These are phyloP conservation scores for Fusarium lateritium DNA, from an alignment of 2,329 filamentous ascomycete species.

Conservation along the genomic window DNA sequence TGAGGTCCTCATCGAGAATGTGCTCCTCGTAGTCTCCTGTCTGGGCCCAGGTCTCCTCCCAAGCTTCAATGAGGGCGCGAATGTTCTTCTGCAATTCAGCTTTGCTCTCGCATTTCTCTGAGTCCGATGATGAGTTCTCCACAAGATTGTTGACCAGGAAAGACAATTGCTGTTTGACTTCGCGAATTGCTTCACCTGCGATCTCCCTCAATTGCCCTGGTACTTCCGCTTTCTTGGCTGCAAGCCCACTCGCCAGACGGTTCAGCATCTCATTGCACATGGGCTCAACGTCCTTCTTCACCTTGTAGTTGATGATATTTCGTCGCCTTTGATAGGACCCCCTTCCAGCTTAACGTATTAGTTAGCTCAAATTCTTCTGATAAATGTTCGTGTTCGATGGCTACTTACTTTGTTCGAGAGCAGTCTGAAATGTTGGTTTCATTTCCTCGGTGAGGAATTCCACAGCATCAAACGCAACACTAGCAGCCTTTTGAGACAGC, in stretches of 20 bases:
- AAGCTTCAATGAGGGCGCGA: background rate
- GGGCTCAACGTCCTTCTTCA: background rate
- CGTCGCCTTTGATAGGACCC: background rate
- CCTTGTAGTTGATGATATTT: background rate
- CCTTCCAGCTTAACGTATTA: background rate
- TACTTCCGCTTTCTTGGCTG: background rate
- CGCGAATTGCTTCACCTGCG: background rate
- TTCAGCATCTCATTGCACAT: background rate
- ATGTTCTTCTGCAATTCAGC: background rate
- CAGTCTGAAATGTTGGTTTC: background rate
- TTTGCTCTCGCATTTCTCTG: background rate
- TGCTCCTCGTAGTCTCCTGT: background rate
- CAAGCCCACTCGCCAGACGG: background rate
- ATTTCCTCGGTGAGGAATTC: background rate
- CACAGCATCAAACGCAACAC: background rate
- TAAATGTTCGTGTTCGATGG: background rate
- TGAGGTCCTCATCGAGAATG: background rate
- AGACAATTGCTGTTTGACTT: background rate
- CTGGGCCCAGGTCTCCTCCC: constrained; percentile 4
- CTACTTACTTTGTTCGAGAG: constrained; percentile 1
- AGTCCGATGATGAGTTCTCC: background rate
- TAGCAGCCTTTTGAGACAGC: background rate
- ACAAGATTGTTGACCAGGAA: constrained; percentile 16
- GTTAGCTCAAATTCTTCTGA: background rate
- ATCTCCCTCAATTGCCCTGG: background rate